A percentile compares a stretch with the other conserved stretches of the same genome.
phyloP scores from a whole-genome alignment of 306 rosid genomes.

The Potentilla sterilis region DNA sequence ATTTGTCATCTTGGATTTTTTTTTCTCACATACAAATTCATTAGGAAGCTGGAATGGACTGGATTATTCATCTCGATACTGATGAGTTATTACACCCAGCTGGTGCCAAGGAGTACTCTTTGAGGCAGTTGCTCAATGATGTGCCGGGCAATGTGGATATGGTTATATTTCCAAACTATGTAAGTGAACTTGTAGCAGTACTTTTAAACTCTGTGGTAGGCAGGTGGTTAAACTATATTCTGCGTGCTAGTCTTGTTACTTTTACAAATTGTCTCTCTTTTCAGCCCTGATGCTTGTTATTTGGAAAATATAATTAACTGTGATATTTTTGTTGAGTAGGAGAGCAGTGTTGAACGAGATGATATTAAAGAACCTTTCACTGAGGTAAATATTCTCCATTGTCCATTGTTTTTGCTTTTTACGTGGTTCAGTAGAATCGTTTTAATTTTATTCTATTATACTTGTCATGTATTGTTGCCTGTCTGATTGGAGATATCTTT shows the following conservation, averaged over 20 bases:
- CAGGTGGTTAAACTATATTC: constrained; percentile 9
- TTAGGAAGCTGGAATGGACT: constrained; percentile 90
- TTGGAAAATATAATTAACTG: constrained; percentile 21
- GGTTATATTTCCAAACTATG: constrained; percentile 96
- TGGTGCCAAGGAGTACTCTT: constrained; percentile 84
- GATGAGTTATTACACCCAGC: constrained; percentile 95
- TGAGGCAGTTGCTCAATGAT: constrained; percentile 86
- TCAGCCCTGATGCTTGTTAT: constrained; percentile 14
- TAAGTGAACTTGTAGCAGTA: constrained; percentile 44
- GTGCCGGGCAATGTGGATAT: constrained; percentile 88
- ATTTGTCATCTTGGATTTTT: constrained; percentile 13
- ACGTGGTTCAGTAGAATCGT: constrained; percentile 8
- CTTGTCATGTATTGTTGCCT: neutral
- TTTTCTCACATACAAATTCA: constrained; percentile 28
- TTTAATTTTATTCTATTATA: neutral
- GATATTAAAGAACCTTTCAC: constrained; percentile 94
- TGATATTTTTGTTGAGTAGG: constrained; percentile 45
- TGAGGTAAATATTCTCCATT: constrained; percentile 54
- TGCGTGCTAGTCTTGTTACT: constrained; percentile 17
- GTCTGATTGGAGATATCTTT: neutral
- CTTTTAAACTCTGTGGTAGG: constrained; percentile 3
- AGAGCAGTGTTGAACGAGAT: constrained; percentile 91
- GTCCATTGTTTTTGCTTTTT: constrained; percentile 17
- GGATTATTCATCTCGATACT: constrained; percentile 96
- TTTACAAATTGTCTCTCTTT: neutral